Evolutionary conservation across 2,329 filamentous ascomycete species (phyloP).

Genomic region (Diaporthe capsici): DNA sequence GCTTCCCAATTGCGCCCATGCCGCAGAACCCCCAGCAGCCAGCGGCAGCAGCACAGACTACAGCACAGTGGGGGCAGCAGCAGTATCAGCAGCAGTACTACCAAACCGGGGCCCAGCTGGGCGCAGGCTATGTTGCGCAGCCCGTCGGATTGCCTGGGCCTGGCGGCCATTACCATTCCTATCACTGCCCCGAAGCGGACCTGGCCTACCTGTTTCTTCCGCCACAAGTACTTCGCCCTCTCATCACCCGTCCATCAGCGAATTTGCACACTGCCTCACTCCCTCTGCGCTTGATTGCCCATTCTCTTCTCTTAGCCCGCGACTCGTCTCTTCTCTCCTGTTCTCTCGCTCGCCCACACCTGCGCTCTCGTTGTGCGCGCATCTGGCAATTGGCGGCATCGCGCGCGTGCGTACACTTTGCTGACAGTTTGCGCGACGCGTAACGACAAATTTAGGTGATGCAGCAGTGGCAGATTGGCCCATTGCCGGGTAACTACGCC

Average conservation of each 20-base stretch:
- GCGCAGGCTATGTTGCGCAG: background rate
- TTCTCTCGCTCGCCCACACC: background rate
- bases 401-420: background rate
- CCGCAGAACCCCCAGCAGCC: background rate
- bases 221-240: slow-evolving; percentile 16
- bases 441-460: slow-evolving; percentile 61
- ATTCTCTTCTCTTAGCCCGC: background rate
- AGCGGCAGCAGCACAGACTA: background rate
- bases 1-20: background rate
- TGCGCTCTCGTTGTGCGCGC: background rate
- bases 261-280: slow-evolving; percentile 20
- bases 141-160: background rate
- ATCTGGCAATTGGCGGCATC: background rate
- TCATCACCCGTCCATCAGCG: background rate
- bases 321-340: background rate
- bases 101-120: background rate
- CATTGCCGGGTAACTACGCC: slow-evolving; percentile 54
- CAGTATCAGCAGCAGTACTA: background rate
- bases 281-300: background rate
- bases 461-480: slow-evolving; percentile 74
- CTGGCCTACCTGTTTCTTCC: background rate
- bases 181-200: background rate
- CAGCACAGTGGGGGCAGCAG: background rate
- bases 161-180: background rate
- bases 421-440: slow-evolving; percentile 39